Percentiles rank a stretch among this genome's conserved stretches.
phyloP scores from a whole-genome alignment of 192 early-diverging fungal genomes.

The Podila horticola region DNA sequence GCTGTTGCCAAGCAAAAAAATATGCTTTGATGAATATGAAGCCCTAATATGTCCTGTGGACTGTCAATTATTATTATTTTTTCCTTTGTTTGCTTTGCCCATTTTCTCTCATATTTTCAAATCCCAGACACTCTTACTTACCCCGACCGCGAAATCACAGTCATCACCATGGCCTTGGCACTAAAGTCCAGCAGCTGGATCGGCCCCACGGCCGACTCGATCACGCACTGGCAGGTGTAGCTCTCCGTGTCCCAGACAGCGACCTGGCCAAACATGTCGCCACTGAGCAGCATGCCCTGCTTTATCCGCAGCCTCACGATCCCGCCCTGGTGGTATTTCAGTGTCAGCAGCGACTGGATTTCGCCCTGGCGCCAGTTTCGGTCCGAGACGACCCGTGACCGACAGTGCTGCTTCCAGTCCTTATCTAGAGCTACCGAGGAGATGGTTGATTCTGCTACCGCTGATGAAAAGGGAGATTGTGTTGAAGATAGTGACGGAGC shows the following conservation, averaged over 20 bases:
- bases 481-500: neutral
- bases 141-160: slow-evolving; percentile 42
- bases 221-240: slow-evolving; percentile 6
- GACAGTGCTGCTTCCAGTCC: slow-evolving; percentile 49
- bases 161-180: slow-evolving; percentile 31
- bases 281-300: slow-evolving; percentile 20
- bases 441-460: neutral
- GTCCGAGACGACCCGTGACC: slow-evolving; percentile 32
- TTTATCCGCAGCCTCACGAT: slow-evolving; percentile 40
- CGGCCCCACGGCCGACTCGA: slow-evolving; percentile 32
- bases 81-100: neutral
- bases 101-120: neutral
- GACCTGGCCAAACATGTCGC: slow-evolving; percentile 40
- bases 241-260: slow-evolving; percentile 36
- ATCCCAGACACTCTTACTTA: slow-evolving; percentile 9
- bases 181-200: slow-evolving; percentile 47
- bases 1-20: neutral
- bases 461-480: neutral
- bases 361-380: slow-evolving; percentile 42
- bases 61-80: slow-evolving; percentile 1
- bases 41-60: neutral
- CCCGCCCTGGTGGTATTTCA: slow-evolving; percentile 13
- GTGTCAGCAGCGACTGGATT: slow-evolving; percentile 30
- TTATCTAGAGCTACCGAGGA: neutral
- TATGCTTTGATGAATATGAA: neutral